phyloP scores from a whole-genome alignment of 2,329 filamentous ascomycete genomes.

The Truncatella angustata region DNA sequence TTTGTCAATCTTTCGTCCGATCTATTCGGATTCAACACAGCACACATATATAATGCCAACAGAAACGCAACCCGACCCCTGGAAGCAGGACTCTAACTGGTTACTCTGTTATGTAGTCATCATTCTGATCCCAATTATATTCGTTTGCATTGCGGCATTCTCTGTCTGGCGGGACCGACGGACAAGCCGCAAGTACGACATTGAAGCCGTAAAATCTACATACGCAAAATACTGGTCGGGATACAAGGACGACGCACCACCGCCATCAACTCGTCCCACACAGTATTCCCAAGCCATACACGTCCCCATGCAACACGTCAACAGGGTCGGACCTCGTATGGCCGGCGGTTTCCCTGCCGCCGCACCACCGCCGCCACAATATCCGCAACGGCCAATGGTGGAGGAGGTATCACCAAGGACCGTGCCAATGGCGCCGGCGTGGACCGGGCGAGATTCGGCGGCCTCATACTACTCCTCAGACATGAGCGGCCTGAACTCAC shows the following conservation, averaged over 20 bases:
- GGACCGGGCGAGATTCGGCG: not conserved
- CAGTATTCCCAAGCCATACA: too few relatives aligned
- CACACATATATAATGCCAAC: not conserved
- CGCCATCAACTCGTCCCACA: too few relatives aligned
- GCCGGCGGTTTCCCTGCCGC: too few relatives aligned
- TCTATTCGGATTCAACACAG: too few relatives aligned
- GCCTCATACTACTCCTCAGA: not conserved
- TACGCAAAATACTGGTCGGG: conserved; percentile 31
- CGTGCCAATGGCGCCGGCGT: not conserved
- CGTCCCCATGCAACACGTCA: too few relatives aligned
- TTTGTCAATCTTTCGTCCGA: too few relatives aligned
- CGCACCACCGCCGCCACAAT: not conserved
- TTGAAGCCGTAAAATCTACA: conserved; percentile 20
- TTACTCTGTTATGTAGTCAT: conserved; percentile 22
- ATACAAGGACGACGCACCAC: too few relatives aligned
- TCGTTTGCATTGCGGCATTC: conserved; percentile 15
- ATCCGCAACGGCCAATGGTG: not conserved
- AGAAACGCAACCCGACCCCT: not conserved
- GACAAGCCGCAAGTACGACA: conserved; percentile 10
- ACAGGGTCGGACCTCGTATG: too few relatives aligned
- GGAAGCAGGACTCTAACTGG: conserved; percentile 20
- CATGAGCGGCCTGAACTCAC: not conserved
- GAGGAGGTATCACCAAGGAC: not conserved
- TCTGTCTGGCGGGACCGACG: conserved; percentile 16
- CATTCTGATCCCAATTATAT: conserved; percentile 20